Percentiles rank a stretch among this genome's conserved stretches.
Evolutionary conservation across 495 filamentous ascomycete species (phyloP).

Genomic region (Penicillium lagena): DNA sequence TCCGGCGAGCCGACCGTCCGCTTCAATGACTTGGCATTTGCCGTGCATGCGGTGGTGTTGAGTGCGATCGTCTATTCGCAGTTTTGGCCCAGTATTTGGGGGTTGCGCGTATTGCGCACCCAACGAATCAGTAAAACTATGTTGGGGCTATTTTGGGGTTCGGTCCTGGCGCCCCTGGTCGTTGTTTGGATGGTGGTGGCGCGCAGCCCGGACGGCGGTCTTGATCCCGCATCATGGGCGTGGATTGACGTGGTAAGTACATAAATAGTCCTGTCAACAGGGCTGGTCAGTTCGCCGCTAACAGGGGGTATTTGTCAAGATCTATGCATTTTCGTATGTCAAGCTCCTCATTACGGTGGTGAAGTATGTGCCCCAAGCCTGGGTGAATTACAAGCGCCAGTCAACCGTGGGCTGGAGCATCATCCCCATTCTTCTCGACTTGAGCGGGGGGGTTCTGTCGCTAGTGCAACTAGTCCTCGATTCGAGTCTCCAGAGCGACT

Average conservation of each 20-base stretch:
- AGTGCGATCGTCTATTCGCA: slow-evolving; percentile 64
- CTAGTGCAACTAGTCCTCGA: slow-evolving; percentile 78
- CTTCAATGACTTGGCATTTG: slow-evolving; percentile 86
- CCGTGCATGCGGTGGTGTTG: slow-evolving; percentile 66
- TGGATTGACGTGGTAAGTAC: slow-evolving; percentile 75
- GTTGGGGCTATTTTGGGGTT: slow-evolving; percentile 59
- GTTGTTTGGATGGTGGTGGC: slow-evolving; percentile 49
- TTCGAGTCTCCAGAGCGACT: slow-evolving; percentile 75
- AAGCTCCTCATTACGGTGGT: slow-evolving; percentile 84
- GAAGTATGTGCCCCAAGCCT: slow-evolving; percentile 87
- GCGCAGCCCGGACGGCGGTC: slow-evolving; percentile 44
- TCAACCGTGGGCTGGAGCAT: slow-evolving; percentile 90
- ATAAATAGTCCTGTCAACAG: not conserved
- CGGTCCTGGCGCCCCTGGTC: slow-evolving; percentile 48
- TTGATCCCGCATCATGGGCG: slow-evolving; percentile 52
- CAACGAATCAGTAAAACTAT: slow-evolving; percentile 60
- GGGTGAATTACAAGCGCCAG: slow-evolving; percentile 71
- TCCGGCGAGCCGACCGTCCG: slow-evolving; percentile 74
- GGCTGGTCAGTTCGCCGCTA: not conserved
- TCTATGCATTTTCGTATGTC: slow-evolving; percentile 77
- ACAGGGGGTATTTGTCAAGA: slow-evolving; percentile 28
- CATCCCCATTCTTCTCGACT: slow-evolving; percentile 75
- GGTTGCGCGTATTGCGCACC: slow-evolving; percentile 52
- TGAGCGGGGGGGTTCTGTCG: slow-evolving; percentile 75
- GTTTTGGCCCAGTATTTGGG: slow-evolving; percentile 67